phyloP scores from a whole-genome alignment of 257 asterid species.

The Leptodermis oblonga region DNA sequence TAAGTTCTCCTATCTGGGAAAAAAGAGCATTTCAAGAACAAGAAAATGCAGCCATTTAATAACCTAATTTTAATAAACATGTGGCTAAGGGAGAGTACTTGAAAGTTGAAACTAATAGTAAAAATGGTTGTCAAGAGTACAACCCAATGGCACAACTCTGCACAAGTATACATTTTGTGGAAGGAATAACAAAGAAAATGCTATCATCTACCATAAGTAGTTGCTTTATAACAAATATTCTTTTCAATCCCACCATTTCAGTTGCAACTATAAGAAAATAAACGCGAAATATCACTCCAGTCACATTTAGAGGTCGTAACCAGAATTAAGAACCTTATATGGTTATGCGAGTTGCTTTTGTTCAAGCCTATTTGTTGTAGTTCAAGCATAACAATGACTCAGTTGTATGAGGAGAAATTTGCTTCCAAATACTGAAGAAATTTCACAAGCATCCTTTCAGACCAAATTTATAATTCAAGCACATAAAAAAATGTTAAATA shows the following conservation, averaged over 20 bases:
- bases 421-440: background rate
- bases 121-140: background rate
- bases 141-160: background rate
- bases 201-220: background rate
- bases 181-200: background rate
- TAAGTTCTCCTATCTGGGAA: constrained; percentile 64
- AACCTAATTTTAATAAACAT: background rate
- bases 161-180: background rate
- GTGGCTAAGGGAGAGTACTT: background rate
- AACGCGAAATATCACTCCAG: background rate
- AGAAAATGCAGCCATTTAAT: background rate
- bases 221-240: background rate
- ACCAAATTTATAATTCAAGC: background rate
- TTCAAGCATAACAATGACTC: background rate
- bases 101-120: background rate
- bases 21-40: background rate
- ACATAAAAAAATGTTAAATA: background rate
- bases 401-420: background rate
- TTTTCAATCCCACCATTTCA: background rate
- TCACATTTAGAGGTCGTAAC: background rate
- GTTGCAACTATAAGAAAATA: background rate
- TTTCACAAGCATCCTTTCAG: background rate
- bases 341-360: background rate
- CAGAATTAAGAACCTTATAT: background rate
- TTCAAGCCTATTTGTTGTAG: background rate